Conservation (phyloP, 331 rosid species). For the Acacia concinna region DNA sequence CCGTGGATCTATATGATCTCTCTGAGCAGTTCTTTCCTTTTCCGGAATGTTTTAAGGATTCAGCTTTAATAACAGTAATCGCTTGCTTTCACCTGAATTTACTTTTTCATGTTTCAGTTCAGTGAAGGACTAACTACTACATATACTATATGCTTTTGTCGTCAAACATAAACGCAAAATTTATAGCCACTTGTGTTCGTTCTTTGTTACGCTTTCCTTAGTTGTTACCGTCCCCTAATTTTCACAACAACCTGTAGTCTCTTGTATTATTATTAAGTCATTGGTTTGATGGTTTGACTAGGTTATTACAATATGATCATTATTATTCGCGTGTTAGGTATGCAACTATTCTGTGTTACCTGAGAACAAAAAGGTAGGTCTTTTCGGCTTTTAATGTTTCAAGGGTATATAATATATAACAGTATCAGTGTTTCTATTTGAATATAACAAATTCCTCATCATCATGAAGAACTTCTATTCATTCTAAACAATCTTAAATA, state of each 20-base stretch:
- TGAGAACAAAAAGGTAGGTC: background rate
- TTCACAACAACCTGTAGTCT: background rate
- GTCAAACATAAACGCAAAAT: conserved; percentile 29
- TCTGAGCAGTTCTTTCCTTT: background rate
- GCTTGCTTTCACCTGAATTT: background rate
- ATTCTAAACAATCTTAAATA: background rate
- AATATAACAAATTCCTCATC: background rate
- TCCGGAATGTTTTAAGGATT: conserved; percentile 38
- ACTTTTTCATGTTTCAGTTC: conserved; percentile 28
- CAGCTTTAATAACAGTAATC: background rate
- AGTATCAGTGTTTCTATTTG: background rate
- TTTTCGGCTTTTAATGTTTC: background rate
- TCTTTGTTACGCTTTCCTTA: background rate
- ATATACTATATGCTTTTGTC: background rate
- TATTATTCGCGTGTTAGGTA: background rate
- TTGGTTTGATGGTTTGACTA: conserved; percentile 24
- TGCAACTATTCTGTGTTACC: conserved; percentile 4
- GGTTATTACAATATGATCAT: background rate
- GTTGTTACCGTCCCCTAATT: background rate
- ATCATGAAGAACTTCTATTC: background rate
- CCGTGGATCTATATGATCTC: conserved; percentile 21
- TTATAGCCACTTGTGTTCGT: background rate
- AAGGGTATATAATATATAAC: background rate
- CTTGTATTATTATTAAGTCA: background rate
- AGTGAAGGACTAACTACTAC: background rate